Evolutionary conservation across 1,284 basidiomycete genomes (phyloP).

Genomic region (Sutorius eximius): DNA sequence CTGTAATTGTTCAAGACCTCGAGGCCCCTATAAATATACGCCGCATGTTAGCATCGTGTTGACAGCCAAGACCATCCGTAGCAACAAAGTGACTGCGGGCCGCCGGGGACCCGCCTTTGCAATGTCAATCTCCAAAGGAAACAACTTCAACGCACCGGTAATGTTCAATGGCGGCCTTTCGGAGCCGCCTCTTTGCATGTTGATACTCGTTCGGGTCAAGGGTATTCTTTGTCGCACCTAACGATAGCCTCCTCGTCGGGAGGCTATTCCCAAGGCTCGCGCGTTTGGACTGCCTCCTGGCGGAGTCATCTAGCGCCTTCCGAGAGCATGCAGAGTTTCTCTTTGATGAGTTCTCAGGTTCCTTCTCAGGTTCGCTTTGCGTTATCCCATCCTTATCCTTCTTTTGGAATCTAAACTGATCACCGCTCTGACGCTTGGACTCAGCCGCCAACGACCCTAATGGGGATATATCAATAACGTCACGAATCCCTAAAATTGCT

Average conservation of each 20-base stretch:
- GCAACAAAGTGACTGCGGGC: neutral
- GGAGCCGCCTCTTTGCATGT: conserved; percentile 79
- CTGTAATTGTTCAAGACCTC: conserved; percentile 88
- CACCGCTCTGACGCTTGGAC: neutral
- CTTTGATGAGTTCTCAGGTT: neutral
- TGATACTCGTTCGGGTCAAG: conserved; percentile 78
- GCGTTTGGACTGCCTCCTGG: neutral
- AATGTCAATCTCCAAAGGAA: neutral
- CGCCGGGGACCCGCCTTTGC: neutral
- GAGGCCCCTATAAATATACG: conserved; percentile 46
- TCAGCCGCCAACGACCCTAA: neutral
- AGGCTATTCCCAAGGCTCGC: neutral
- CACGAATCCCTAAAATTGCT: conserved; percentile 1
- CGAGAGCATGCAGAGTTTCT: conserved; percentile 2
- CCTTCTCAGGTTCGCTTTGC: neutral
- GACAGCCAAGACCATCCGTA: neutral
- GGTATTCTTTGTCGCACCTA: conserved; percentile 7
- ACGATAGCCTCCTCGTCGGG: neutral
- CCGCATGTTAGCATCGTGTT: conserved; percentile 12
- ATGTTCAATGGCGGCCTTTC: conserved; percentile 80
- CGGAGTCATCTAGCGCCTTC: conserved; percentile 2
- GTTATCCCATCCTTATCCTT: neutral
- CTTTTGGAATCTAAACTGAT: neutral
- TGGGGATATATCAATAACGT: neutral
- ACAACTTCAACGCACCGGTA: conserved; percentile 55